Evolutionary conservation across 2,329 filamentous ascomycete species (phyloP).

Genomic region (Hypoxylon sp.): DNA sequence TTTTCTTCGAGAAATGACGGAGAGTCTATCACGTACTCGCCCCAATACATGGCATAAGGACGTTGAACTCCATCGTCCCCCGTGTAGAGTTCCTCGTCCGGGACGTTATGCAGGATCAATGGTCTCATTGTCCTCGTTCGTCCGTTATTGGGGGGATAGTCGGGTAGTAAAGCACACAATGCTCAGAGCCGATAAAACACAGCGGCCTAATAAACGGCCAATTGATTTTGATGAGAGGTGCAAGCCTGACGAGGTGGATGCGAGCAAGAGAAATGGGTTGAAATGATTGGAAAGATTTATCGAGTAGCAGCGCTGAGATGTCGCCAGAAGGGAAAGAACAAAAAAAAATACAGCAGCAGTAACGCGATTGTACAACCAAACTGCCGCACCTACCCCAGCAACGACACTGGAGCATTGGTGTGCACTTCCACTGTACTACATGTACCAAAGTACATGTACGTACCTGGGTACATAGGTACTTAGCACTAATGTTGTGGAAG

Average conservation of each 20-base stretch:
- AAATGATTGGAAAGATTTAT: constrained; percentile 28
- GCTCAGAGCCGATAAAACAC: constrained; percentile 23
- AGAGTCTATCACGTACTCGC: constrained; percentile 62
- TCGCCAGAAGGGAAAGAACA: too few relatives aligned
- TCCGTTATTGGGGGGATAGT: constrained; percentile 9
- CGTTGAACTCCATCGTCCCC: constrained; percentile 74
- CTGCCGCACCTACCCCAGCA: constrained; percentile 30
- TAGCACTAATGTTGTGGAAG: too few relatives aligned
- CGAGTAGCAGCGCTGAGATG: constrained; percentile 13
- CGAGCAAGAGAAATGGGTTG: constrained; percentile 12
- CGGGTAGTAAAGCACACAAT: constrained; percentile 5
- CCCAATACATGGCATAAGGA: constrained; percentile 75
- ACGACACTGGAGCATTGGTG: constrained; percentile 21
- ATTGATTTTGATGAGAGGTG: constrained; percentile 4
- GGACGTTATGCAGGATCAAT: constrained; percentile 76
- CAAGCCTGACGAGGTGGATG: constrained; percentile 4
- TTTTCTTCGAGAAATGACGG: not conserved
- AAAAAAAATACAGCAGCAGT: constrained; percentile 22
- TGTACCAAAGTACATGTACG: not conserved
- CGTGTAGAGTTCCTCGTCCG: constrained; percentile 75
- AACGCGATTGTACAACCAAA: constrained; percentile 25
- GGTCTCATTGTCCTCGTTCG: constrained; percentile 65
- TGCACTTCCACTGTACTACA: not conserved
- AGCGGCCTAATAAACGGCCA: constrained; percentile 12
- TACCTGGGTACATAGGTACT: not conserved